These are phyloP conservation scores for Primulina tabacum DNA, from an alignment of 257 asterid species.

Conservation along the genomic window DNA sequence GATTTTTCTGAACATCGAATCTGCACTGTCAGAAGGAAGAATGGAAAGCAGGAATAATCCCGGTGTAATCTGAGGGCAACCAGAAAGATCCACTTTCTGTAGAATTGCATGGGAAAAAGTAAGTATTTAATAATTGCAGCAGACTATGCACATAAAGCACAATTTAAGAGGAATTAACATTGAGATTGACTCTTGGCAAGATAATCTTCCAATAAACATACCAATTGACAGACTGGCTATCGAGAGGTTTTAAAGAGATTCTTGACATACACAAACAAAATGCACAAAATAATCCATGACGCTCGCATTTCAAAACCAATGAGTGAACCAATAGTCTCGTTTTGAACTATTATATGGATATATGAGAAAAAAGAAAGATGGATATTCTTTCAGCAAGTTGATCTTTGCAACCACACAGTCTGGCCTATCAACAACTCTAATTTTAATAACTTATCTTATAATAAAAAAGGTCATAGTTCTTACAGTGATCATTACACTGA, in stretches of 20 bases:
- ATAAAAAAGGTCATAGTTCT: too few species aligned
- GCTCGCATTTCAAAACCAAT: slow-evolving; percentile 10
- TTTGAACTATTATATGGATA: neutral
- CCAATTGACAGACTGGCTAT: neutral
- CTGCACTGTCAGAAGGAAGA: slow-evolving; percentile 43
- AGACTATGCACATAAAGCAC: slow-evolving; percentile 11
- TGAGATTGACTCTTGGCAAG: slow-evolving; percentile 1
- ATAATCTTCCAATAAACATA: slow-evolving; percentile 5
- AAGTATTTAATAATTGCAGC: slow-evolving; percentile 20
- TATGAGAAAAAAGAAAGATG: neutral
- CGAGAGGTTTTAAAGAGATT: slow-evolving; percentile 13
- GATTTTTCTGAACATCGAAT: slow-evolving; percentile 36
- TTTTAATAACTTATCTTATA: neutral
- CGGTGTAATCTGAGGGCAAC: slow-evolving; percentile 67
- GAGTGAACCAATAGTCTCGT: neutral
- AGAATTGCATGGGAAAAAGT: slow-evolving; percentile 24
- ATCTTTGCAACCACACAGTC: neutral
- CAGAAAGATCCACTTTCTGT: slow-evolving; percentile 78
- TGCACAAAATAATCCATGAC: neutral
- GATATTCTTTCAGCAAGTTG: neutral
- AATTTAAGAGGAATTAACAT: neutral
- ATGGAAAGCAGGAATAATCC: slow-evolving; percentile 51
- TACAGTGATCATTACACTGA: neutral
- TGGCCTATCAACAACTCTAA: neutral
- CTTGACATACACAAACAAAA: neutral